Conservation (phyloP, 176 grass and related monocot genomes). For the Zoysia japonica region DNA sequence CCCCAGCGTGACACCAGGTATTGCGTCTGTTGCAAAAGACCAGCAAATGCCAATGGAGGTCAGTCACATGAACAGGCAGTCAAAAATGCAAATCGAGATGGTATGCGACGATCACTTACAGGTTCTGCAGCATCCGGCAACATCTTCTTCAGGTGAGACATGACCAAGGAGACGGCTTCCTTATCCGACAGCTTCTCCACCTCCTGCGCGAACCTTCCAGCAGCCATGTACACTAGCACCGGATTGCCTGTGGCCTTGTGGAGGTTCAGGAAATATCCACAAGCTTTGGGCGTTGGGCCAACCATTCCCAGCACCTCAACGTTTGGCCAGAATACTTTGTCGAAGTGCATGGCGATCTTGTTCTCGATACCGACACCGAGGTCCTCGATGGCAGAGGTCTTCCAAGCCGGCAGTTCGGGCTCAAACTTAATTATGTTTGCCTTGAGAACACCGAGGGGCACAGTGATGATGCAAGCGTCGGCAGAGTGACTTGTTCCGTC, state of each 20-base stretch:
- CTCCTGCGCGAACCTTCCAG: conserved; percentile 74
- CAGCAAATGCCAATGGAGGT: not conserved
- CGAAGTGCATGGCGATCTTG: conserved; percentile 84
- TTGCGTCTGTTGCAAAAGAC: conserved; percentile 44
- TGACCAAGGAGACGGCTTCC: conserved; percentile 61
- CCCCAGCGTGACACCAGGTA: conserved; percentile 84
- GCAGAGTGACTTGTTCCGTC: conserved; percentile 60
- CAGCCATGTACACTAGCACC: conserved; percentile 87
- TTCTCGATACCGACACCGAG: conserved; percentile 79
- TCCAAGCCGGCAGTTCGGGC: conserved; percentile 76
- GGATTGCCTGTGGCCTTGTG: conserved; percentile 85
- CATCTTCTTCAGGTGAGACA: conserved; percentile 76
- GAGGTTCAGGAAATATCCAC: conserved; percentile 95
- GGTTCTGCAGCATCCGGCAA: conserved; percentile 69
- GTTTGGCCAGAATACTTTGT: conserved; percentile 82
- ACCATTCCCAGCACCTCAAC: conserved; percentile 80
- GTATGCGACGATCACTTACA: conserved; percentile 37
- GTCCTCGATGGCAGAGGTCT: conserved; percentile 76
- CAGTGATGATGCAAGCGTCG: conserved; percentile 81
- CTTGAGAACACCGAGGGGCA: conserved; percentile 93
- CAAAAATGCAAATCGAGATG: not conserved
- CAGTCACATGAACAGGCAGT: not conserved
- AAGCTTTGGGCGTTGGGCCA: conserved; percentile 64
- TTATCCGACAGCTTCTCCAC: conserved; percentile 76
- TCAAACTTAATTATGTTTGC: conserved; percentile 89